Conservation (phyloP, 352 stramenopile species). For the Globisporangium emineosum region DNA sequence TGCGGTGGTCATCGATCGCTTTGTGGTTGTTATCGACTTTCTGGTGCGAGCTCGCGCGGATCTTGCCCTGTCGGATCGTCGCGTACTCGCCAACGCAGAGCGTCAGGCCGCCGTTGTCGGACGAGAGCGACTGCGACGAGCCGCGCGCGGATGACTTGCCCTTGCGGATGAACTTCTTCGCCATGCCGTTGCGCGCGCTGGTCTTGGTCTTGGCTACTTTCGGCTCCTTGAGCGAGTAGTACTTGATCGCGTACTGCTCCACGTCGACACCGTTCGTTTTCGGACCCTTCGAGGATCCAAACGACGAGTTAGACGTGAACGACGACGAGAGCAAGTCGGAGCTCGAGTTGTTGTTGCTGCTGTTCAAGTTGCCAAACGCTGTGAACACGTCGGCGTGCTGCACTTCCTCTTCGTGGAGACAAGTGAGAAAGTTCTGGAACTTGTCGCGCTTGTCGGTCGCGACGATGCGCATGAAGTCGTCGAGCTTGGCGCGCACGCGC, state of each 20-base stretch:
- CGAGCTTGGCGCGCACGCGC: constrained; percentile 49
- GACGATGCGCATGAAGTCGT: constrained; percentile 68
- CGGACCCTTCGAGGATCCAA: constrained; percentile 16
- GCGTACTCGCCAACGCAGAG: constrained; percentile 66
- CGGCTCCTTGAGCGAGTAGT: constrained; percentile 41
- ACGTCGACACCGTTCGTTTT: constrained; percentile 7
- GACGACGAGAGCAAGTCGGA: constrained; percentile 10
- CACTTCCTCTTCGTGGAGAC: constrained; percentile 53
- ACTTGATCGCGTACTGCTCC: constrained; percentile 57
- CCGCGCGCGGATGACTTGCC: constrained; percentile 26
- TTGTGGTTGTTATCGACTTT: constrained; percentile 14
- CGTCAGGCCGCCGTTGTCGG: constrained; percentile 22
- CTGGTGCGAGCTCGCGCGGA: constrained; percentile 15
- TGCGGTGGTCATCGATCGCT: constrained; percentile 33
- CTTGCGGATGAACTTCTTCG: constrained; percentile 38
- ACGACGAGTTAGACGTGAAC: constrained; percentile 29
- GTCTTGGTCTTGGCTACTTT: constrained; percentile 7
- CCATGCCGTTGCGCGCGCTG: constrained; percentile 27
- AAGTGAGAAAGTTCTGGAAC: constrained; percentile 56
- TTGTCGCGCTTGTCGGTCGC: constrained; percentile 38
- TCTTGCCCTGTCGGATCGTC: constrained; percentile 45
- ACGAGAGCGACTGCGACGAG: constrained; percentile 14
- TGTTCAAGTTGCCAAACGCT: constrained; percentile 34
- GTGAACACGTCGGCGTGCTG: constrained; percentile 64
- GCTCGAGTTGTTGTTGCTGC: constrained; percentile 12